Evolutionary conservation across 2,329 filamentous ascomycete species (phyloP).

Genomic region (Exophiala sideris): DNA sequence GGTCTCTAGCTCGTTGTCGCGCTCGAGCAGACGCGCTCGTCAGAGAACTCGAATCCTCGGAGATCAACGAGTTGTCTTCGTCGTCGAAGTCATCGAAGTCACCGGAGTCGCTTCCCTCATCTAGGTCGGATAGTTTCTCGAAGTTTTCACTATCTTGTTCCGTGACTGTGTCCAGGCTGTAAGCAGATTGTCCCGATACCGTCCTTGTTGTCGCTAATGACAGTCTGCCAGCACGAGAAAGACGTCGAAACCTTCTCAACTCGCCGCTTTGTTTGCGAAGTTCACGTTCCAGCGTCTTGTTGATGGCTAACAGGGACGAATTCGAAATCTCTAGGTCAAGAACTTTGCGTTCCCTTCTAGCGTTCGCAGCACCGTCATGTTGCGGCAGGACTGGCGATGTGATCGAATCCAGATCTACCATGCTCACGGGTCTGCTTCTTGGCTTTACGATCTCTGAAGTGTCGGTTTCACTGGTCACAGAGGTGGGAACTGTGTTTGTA

Average conservation of each 20-base stretch:
- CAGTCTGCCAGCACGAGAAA: constrained; percentile 76
- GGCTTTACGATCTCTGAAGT: constrained; percentile 13
- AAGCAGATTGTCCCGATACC: constrained; percentile 45
- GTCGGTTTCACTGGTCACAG: constrained; percentile 20
- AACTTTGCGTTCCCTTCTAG: constrained; percentile 87
- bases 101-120: constrained; percentile 19
- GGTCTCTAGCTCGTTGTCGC: constrained; percentile 67
- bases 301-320: constrained; percentile 90
- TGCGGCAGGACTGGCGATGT: constrained; percentile 28
- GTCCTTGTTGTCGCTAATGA: constrained; percentile 49
- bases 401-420: constrained; percentile 33
- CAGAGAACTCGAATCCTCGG: constrained; percentile 30
- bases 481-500: constrained; percentile 22
- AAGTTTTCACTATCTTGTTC: constrained; percentile 37
- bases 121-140: constrained; percentile 37
- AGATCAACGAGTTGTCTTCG: constrained; percentile 35
- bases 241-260: constrained; percentile 76
- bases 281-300: constrained; percentile 85
- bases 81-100: constrained; percentile 30
- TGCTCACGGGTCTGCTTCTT: not conserved
- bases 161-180: constrained; percentile 45
- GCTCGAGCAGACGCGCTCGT: constrained; percentile 38
- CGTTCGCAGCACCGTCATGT: constrained; percentile 76
- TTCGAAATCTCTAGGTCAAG: constrained; percentile 96
- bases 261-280: constrained; percentile 88